Percentiles rank a stretch among this genome's conserved stretches.
These are phyloP conservation scores for Juncus inflexus DNA, from an alignment of 176 grass and related monocot species.

Conservation along the genomic window DNA sequence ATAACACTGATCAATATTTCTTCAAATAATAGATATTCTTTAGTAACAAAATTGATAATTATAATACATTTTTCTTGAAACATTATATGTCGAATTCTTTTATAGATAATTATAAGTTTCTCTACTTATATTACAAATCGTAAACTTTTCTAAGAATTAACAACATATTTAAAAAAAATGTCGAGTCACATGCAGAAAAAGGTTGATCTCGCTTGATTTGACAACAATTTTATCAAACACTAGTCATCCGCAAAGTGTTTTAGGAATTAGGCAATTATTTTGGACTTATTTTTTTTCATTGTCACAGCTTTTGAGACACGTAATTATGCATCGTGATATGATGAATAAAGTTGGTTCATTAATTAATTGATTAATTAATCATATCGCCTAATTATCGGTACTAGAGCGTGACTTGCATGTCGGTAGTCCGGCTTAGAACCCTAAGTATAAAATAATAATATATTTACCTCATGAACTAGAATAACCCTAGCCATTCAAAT, in stretches of 20 bases:
- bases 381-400: slow-evolving; percentile 30
- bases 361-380: neutral
- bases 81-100: too few species aligned
- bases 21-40: too few species aligned
- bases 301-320: slow-evolving; percentile 25
- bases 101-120: too few species aligned
- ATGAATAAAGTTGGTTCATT: slow-evolving; percentile 41
- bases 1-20: too few species aligned
- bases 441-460: slow-evolving; percentile 15
- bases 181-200: too few species aligned
- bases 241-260: slow-evolving; percentile 19
- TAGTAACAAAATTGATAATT: too few species aligned
- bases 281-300: slow-evolving; percentile 22
- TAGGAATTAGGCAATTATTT: slow-evolving; percentile 19
- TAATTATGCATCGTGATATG: slow-evolving; percentile 28
- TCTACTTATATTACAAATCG: too few species aligned
- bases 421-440: slow-evolving; percentile 37
- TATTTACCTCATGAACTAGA: slow-evolving; percentile 14
- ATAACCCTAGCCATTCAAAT: slow-evolving; percentile 42
- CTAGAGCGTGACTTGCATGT: slow-evolving; percentile 50
- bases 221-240: slow-evolving; percentile 7
- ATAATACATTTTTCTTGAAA: too few species aligned
- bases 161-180: too few species aligned
- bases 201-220: too few species aligned
- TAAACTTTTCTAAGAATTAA: too few species aligned